phyloP scores from a whole-genome alignment of 1,284 basidiomycete genomes.

The Boletus smithii region DNA sequence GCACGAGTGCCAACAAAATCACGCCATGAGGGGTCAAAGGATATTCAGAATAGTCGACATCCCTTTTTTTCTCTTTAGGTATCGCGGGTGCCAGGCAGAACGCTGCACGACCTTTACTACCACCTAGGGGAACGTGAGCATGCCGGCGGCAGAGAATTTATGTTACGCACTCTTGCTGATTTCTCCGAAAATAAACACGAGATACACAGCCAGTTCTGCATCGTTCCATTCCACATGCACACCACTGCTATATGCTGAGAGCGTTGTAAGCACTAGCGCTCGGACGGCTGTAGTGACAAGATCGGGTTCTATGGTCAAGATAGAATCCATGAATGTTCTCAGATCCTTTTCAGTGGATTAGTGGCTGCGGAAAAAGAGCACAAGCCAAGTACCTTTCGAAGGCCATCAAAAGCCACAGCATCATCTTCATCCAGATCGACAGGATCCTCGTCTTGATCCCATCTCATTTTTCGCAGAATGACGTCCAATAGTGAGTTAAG shows the following conservation, averaged over 20 bases:
- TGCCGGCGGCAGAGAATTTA: not conserved
- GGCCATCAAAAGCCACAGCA: conserved; percentile 75
- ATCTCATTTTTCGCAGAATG: conserved; percentile 86
- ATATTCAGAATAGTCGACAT: conserved; percentile 77
- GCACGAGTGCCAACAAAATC: conserved; percentile 81
- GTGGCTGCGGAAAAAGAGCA: conserved; percentile 1
- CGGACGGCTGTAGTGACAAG: conserved; percentile 74
- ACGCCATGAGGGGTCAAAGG: conserved; percentile 91
- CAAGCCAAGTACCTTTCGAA: conserved; percentile 66
- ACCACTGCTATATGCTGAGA: conserved; percentile 62
- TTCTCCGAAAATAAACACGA: conserved; percentile 94
- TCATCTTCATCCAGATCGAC: conserved; percentile 90
- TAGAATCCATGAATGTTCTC: conserved; percentile 78
- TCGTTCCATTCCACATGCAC: conserved; percentile 83
- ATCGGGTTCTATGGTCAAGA: conserved; percentile 77
- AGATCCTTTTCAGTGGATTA: conserved; percentile 56
- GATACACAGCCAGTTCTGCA: conserved; percentile 87
- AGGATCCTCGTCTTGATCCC: conserved; percentile 82
- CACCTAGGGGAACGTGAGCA: conserved; percentile 40
- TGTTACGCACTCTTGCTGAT: conserved; percentile 68
- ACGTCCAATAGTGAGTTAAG: conserved; percentile 78
- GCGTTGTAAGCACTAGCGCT: conserved; percentile 68
- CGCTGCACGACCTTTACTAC: conserved; percentile 70
- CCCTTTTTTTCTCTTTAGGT: conserved; percentile 63
- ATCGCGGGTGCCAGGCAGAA: conserved; percentile 69